A percentile compares a stretch with the other conserved stretches of the same genome.
Evolutionary conservation across 768 basidiomycete species (phyloP).

Genomic region (Phlebiopsis flavidoalba): DNA sequence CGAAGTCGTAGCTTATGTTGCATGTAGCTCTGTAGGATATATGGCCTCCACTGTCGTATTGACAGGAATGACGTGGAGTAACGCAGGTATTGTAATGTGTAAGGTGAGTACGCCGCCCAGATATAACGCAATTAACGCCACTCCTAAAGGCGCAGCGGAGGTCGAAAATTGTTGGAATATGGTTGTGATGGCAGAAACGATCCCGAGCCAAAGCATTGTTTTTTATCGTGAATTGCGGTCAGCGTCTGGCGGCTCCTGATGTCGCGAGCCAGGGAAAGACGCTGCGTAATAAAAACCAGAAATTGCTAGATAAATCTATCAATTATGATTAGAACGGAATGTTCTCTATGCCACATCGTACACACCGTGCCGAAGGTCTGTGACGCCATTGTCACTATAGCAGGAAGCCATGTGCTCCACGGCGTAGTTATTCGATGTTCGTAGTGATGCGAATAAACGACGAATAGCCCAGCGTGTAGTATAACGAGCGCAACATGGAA

Average conservation of each 20-base stretch:
- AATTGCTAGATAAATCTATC: not conserved
- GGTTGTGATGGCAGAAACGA: not conserved
- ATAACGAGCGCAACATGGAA: not conserved
- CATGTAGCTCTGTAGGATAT: not conserved
- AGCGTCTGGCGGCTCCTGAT: not conserved
- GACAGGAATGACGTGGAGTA: not conserved
- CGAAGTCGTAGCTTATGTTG: not conserved
- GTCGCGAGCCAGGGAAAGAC: not conserved
- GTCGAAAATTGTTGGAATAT: not conserved
- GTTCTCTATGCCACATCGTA: not conserved
- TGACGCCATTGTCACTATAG: not conserved
- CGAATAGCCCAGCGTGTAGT: not conserved
- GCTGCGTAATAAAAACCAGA: not conserved
- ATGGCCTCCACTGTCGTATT: not conserved
- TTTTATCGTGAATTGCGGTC: constrained; percentile 1
- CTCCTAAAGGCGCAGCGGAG: not conserved
- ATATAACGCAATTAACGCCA: not conserved
- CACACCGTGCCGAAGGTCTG: not conserved
- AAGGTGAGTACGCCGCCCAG: not conserved
- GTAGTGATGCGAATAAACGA: not conserved
- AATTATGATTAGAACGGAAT: too few species aligned
- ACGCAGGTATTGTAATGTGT: not conserved
- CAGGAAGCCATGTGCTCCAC: not conserved
- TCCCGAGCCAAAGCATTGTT: not conserved
- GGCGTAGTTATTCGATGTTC: not conserved